phyloP scores from a whole-genome alignment of 2,329 filamentous ascomycete species.

The Epichloe hybrida region DNA sequence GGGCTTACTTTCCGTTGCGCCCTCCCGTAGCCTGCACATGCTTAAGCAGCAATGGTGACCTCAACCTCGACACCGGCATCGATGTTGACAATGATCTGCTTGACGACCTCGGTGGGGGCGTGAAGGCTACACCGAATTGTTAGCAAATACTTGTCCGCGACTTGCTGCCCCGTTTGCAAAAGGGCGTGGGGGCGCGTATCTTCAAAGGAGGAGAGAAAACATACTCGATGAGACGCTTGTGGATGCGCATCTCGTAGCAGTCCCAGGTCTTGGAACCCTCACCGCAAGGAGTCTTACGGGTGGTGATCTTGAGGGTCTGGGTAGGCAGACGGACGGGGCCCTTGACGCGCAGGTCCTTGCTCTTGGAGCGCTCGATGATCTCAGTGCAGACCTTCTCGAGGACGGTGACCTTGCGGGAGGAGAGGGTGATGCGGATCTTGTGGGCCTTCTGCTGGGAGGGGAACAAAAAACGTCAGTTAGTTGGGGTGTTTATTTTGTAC shows the following conservation, averaged over 20 bases:
- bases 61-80: constrained; percentile 88
- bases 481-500: background rate
- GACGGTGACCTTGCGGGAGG: constrained; percentile 83
- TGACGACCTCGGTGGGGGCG: constrained; percentile 94
- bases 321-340: constrained; percentile 94
- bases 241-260: constrained; percentile 96
- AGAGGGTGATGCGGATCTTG: constrained; percentile 97
- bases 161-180: background rate
- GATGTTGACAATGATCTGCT: constrained; percentile 95
- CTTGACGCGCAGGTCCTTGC: constrained; percentile 97
- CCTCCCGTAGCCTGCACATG: constrained; percentile 1
- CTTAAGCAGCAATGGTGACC: constrained; percentile 79
- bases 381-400: constrained; percentile 98
- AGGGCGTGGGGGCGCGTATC: too few species aligned
- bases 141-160: constrained; percentile 2
- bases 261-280: constrained; percentile 99
- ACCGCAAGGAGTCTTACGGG: constrained; percentile 98
- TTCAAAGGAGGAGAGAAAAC: constrained; percentile 18
- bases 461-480: constrained; percentile 7
- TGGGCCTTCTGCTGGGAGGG: constrained; percentile 58
- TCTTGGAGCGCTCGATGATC: constrained; percentile 96
- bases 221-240: constrained; percentile 94
- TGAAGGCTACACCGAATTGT: constrained; percentile 48
- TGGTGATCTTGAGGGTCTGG: constrained; percentile 93
- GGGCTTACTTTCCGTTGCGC: background rate